Base-by-base conservation (phyloP, 2,329 filamentous ascomycete genomes). In the Malbranchea cinnamomea region DNA sequence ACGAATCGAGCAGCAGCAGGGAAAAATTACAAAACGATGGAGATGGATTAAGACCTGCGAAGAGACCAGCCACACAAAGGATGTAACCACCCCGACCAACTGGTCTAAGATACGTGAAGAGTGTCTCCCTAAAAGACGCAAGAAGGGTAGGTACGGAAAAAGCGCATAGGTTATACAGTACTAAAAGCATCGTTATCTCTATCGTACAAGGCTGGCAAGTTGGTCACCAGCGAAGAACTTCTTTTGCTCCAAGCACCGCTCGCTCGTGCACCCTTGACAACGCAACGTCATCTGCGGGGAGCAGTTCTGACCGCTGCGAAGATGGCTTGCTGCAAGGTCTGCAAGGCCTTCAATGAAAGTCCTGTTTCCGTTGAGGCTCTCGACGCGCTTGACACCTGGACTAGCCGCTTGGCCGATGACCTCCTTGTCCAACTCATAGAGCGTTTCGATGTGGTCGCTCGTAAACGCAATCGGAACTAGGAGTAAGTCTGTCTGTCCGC, bases 361-460 rank as follows among this genome's bases (percentile, higher is more conserved):
- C 0, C 75, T 78, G 53, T 71, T 91, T 32, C 82, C 89, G 48
- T 98, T 98, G 46, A 98, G 57, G 48, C 81, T 91, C 52, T 95
- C 89, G 1, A 78, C 82, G 34, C 89, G 71, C 64, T 91, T 93
- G 39, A 98, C 74, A 18, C 85, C 83, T 1, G 71, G 59, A 46
- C 80, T 71, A 71, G 82, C 54, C 21, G 58, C 58, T 39, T 92
- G 85, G 34, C 82, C 79, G 47, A 98, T 95, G 22, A 98, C 83
- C 57, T 98, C 89, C 45, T 82, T 67, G 52, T 98, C 89, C 30
- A 98, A 63, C 55, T 98, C 89, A 52, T 78, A 95, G 1, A 98
- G 64, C 0, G 89, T 98, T 60, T 98, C 89, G 42, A 98, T 98
- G 51, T 98, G 89, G 47, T 98, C 89, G n/a, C 82, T 92, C 0